phyloP scores from a whole-genome alignment of 2,329 filamentous ascomycete genomes.

The Coniochaeta sp. region DNA sequence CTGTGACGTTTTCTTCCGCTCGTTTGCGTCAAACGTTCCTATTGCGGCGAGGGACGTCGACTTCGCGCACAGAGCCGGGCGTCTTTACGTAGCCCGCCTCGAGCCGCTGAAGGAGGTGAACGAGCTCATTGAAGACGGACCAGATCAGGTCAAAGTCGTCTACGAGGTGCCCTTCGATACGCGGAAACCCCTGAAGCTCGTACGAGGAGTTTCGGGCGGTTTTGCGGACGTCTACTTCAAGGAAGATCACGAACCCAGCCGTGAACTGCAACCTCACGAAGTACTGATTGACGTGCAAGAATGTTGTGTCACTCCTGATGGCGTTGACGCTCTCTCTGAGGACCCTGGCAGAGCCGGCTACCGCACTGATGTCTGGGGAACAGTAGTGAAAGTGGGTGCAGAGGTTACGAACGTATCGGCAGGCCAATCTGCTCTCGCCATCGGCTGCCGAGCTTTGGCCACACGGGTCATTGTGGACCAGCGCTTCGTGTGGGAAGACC shows the following conservation, averaged over 20 bases:
- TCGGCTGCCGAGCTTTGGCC: background rate
- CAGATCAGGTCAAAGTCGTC: background rate
- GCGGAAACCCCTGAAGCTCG: constrained; percentile 10
- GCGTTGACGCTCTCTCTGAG: background rate
- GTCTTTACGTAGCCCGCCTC: constrained; percentile 37
- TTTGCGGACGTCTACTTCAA: constrained; percentile 11
- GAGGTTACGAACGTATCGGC: background rate
- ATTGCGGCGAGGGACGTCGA: constrained; percentile 28
- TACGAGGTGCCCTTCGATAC: background rate
- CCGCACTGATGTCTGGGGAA: background rate
- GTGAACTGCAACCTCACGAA: background rate
- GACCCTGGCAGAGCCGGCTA: background rate
- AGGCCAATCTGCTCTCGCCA: background rate
- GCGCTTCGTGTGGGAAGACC: constrained; percentile 18
- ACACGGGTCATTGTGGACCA: background rate
- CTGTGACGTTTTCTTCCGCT: constrained; percentile 15
- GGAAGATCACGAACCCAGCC: constrained; percentile 25
- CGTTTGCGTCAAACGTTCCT: constrained; percentile 6
- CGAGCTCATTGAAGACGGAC: background rate
- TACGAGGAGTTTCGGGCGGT: constrained; percentile 5
- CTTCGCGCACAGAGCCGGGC: constrained; percentile 29
- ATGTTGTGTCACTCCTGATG: background rate
- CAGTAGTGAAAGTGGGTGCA: background rate
- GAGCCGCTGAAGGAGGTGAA: constrained; percentile 32
- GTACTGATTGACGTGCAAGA: background rate